A percentile compares a stretch with the other conserved stretches of the same genome.
These are phyloP conservation scores for Coniochaeta pulveracea DNA, from an alignment of 2,329 filamentous ascomycete species.

Conservation along the genomic window DNA sequence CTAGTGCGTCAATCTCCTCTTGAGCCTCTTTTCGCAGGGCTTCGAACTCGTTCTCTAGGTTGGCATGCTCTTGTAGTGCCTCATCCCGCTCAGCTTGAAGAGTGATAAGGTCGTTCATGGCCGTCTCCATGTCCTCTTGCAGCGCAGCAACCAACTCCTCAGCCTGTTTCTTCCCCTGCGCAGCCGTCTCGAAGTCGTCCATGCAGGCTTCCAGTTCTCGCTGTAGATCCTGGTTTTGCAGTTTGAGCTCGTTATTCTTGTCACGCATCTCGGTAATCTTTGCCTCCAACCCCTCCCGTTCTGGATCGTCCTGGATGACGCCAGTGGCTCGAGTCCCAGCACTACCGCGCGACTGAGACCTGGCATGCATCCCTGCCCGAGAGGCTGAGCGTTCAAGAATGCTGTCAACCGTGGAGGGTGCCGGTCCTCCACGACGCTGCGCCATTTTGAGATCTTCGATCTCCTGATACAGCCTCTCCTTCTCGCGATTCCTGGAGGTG, in stretches of 20 bases:
- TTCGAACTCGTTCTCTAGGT: constrained; percentile 49
- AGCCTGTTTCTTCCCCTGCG: constrained; percentile 49
- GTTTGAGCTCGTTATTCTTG: constrained; percentile 71
- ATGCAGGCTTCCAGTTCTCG: constrained; percentile 70
- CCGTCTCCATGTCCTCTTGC: constrained; percentile 70
- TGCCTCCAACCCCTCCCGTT: constrained; percentile 77
- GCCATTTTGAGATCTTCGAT: constrained; percentile 93
- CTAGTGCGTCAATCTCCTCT: constrained; percentile 53
- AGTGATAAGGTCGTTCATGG: constrained; percentile 67
- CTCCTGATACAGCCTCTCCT: constrained; percentile 88
- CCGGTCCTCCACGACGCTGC: constrained; percentile 57
- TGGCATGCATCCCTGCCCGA: constrained; percentile 55
- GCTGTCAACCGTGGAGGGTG: constrained; percentile 66
- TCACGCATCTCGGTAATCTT: constrained; percentile 77
- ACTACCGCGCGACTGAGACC: constrained; percentile 66
- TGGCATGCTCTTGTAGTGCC: constrained; percentile 52
- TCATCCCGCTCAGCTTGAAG: constrained; percentile 81
- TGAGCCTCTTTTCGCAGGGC: constrained; percentile 51
- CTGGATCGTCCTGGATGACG: constrained; percentile 52
- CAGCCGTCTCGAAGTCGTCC: constrained; percentile 65
- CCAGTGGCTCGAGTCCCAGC: constrained; percentile 52
- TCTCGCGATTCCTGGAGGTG: constrained; percentile 88
- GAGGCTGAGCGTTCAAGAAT: constrained; percentile 92
- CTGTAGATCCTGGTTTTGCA: constrained; percentile 83
- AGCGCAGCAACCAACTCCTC: constrained; percentile 49